These are phyloP conservation scores for Panus rudis DNA, from an alignment of 768 basidiomycete species.

Conservation along the genomic window DNA sequence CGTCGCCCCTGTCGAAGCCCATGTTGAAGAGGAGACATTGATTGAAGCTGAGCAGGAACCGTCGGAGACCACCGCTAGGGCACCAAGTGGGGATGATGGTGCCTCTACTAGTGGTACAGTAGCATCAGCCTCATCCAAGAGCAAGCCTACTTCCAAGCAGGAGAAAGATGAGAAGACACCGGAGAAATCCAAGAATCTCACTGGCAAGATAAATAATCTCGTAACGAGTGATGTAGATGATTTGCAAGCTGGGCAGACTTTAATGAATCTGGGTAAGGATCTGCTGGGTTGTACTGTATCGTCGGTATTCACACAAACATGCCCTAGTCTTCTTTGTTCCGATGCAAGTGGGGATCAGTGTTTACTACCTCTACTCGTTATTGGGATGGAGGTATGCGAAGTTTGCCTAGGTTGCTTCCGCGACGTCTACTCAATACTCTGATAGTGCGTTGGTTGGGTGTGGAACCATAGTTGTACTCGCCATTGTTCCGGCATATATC, in stretches of 20 bases:
- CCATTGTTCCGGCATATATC: constrained; percentile 37
- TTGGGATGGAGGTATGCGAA: constrained; percentile 38
- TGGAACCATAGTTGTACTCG: constrained; percentile 28
- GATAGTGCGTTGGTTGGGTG: constrained; percentile 35
- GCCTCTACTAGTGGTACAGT: constrained; percentile 30
- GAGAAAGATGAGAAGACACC: not conserved
- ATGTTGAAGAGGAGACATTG: constrained; percentile 66
- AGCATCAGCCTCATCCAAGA: constrained; percentile 43
- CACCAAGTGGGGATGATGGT: too few species aligned
- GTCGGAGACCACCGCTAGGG: not conserved
- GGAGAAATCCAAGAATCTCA: constrained; percentile 37
- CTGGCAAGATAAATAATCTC: constrained; percentile 72
- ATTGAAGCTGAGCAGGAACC: constrained; percentile 33
- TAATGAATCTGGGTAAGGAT: constrained; percentile 2
- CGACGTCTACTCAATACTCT: not conserved
- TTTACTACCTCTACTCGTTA: constrained; percentile 35
- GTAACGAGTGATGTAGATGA: constrained; percentile 53
- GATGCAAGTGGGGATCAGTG: constrained; percentile 27
- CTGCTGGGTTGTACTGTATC: not conserved
- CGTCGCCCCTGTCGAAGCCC: constrained; percentile 2
- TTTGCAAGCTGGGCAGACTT: constrained; percentile 15
- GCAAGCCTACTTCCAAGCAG: constrained; percentile 2
- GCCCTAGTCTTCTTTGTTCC: constrained; percentile 22
- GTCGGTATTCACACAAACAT: not conserved
- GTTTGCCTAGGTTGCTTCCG: not conserved